Evolutionary conservation across 768 basidiomycete species (phyloP).

Genomic region (Sarcomyxa edulis): DNA sequence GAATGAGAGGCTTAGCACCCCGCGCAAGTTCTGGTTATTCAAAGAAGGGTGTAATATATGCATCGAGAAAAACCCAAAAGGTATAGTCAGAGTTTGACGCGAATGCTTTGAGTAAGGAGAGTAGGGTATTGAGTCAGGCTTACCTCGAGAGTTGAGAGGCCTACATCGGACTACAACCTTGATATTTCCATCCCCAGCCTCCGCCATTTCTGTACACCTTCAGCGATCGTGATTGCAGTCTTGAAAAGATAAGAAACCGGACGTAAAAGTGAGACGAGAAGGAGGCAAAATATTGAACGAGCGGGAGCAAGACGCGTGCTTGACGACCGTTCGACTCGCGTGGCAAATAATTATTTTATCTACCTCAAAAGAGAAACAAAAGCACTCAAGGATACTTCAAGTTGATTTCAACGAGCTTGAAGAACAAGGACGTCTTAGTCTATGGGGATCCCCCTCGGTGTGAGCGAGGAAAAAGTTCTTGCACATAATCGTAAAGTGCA

Average conservation of each 20-base stretch:
- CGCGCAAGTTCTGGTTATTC: slow-evolving; percentile 70
- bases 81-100: slow-evolving; percentile 1
- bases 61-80: slow-evolving; percentile 1
- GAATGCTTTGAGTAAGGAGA: slow-evolving; percentile 1
- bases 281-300: not conserved
- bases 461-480: too few species aligned
- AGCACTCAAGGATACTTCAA: too few species aligned
- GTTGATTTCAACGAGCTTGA: too few species aligned
- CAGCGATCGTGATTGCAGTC: not conserved
- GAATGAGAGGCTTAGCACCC: slow-evolving; percentile 90
- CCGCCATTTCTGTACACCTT: slow-evolving; percentile 65
- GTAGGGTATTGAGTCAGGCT: slow-evolving; percentile 19
- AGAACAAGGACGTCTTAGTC: not conserved
- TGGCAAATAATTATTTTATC: too few species aligned
- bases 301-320: too few species aligned
- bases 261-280: not conserved
- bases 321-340: too few species aligned
- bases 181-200: slow-evolving; percentile 83
- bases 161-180: slow-evolving; percentile 94
- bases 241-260: not conserved
- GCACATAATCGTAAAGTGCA: too few species aligned
- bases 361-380: too few species aligned
- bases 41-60: slow-evolving; percentile 6
- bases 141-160: slow-evolving; percentile 92
- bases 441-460: not conserved